Evolutionary conservation across 1,139 yeast genomes (phyloP), one percentile per base, ranked within the genome.

Genomic region (Geotrichum restrictum): DNA sequence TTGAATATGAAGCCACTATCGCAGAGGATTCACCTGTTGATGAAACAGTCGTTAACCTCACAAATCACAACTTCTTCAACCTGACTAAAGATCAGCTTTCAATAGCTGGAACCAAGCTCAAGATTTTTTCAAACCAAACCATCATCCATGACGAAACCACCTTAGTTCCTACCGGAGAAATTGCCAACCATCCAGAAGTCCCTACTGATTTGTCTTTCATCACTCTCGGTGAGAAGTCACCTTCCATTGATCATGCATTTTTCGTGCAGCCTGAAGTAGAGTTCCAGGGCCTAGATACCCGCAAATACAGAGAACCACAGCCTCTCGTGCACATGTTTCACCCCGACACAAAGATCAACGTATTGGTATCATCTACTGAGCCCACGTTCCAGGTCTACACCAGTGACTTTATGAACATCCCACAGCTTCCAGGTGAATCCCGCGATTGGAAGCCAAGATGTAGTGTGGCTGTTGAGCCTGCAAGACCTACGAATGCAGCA

Each of bases 371-470:
- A 27, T 72, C 86, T 8, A 83, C 88, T 1, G 89, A 83, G 57
- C 89, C 89, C 4, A 71, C 81, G 3, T 82, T 80, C 73, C 88
- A 83, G 66, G 72, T 83, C 51, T 83, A 83, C 67, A 81, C 88
- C 36, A 86, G 86, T 33, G 82, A 79, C 58, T 72, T 71, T 51
- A 72, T 77, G 53, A 62, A 74, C 54, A 71, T 75, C 41, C 65
- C 64, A 7, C 55, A 53, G 32, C 61, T 63, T 31, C 68, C 68
- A 7, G 74, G 74, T 2, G 69, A 66, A 54, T 24, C 66, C 5
- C 66, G 67, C 21, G 61, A 59, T 31, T 74, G 66, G 59, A 69
- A 71, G 27, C 63, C 72, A 31, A 74, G 87, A 64, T 68, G 77
- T 51, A 88, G 87, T 4, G 76, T 83, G 65, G 82, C 85, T 58